A percentile compares a stretch with the other conserved stretches of the same genome.
These are phyloP conservation scores for Podospora fimiseda DNA, from an alignment of 495 filamentous ascomycete genomes.

Conservation along the genomic window DNA sequence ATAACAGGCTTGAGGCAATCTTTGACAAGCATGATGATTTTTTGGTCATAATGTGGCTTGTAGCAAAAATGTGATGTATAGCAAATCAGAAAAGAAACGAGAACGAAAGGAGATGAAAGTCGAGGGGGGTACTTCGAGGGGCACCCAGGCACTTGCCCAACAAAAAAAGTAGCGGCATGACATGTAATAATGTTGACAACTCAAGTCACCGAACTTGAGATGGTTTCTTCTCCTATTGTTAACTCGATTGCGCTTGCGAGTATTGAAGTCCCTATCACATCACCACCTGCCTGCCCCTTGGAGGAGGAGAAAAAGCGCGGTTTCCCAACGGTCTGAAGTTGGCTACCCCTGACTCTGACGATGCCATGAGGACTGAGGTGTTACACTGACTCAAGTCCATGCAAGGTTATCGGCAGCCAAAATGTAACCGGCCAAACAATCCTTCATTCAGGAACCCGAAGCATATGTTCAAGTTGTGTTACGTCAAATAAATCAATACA, in stretches of 20 bases:
- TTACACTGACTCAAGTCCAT: neutral
- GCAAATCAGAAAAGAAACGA: neutral
- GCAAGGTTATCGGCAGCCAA: no score
- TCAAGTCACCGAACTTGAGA: no score
- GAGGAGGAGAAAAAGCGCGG: neutral
- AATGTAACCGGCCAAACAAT: no score
- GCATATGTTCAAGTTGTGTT: no score
- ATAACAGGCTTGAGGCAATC: neutral
- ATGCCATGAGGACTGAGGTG: no score
- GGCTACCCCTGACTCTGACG: no score
- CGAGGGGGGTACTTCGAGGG: no score
- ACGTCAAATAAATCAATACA: no score
- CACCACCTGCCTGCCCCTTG: neutral
- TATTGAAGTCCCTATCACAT: neutral
- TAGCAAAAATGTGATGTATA: neutral
- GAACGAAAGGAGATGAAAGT: neutral
- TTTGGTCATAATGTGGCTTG: neutral
- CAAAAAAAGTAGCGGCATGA: no score
- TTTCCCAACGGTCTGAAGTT: neutral
- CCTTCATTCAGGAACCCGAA: no score
- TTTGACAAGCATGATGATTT: neutral
- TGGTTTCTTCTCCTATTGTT: neutral
- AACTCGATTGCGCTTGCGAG: conserved; percentile 1
- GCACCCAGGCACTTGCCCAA: no score
- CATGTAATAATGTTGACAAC: no score